Evolutionary conservation across 106 monocot species (phyloP).

Genomic region (Apostasia shenzhenica): DNA sequence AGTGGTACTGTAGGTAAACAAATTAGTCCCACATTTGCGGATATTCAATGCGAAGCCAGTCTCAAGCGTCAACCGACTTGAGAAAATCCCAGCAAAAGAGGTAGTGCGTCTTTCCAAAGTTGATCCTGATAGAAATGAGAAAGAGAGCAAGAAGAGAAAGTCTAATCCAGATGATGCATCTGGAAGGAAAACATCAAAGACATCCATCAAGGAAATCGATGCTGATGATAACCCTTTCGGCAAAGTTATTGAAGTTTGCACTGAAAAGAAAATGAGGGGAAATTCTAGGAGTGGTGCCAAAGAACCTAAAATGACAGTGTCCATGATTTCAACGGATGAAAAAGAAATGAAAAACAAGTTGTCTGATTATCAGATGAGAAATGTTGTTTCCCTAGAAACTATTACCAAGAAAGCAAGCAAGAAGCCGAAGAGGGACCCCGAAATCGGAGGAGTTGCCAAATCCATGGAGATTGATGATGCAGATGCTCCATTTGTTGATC

Average conservation of each 20-base stretch:
- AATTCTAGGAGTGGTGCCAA: too few species aligned
- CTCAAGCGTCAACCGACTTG: conserved; percentile 13
- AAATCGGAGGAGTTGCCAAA: neutral
- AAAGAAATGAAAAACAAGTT: conserved; percentile 4
- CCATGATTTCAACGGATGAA: neutral
- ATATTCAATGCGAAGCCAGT: conserved; percentile 78
- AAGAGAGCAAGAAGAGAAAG: conserved; percentile 23
- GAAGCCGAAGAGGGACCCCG: conserved; percentile 13
- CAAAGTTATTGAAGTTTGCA: neutral
- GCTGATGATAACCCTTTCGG: conserved; percentile 2
- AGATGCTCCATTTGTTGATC: conserved; percentile 31
- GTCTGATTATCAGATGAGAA: neutral
- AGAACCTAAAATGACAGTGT: too few species aligned
- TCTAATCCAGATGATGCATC: conserved; percentile 14
- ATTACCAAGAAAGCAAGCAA: neutral
- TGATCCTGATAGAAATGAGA: conserved; percentile 5
- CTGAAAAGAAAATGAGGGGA: conserved; percentile 7
- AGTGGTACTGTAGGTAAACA: conserved; percentile 39
- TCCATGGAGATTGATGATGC: conserved; percentile 26
- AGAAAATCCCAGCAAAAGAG: conserved; percentile 12
- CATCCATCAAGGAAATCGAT: neutral
- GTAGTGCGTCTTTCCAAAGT: conserved; percentile 2
- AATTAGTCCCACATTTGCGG: conserved; percentile 49
- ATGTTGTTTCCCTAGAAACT: neutral
- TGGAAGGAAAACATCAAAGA: conserved; percentile 1